phyloP scores from a whole-genome alignment of 371 early-diverging fungal species.

The Rhizopus microsporus region DNA sequence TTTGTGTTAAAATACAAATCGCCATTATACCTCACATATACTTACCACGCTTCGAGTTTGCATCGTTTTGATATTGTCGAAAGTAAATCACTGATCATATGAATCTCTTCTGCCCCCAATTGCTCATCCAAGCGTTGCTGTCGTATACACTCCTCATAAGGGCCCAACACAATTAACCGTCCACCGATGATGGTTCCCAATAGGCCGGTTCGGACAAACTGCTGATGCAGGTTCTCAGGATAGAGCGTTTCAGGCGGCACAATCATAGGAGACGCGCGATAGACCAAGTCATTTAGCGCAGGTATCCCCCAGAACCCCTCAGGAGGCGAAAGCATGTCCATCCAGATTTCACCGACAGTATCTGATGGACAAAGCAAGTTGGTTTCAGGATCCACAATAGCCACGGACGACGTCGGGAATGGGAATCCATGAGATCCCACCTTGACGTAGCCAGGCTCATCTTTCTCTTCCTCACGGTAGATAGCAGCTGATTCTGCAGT shows the following conservation, averaged over 20 bases:
- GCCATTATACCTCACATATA: neutral
- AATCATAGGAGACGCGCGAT: constrained; percentile 65
- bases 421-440: constrained; percentile 64
- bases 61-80: constrained; percentile 54
- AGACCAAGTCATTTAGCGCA: constrained; percentile 70
- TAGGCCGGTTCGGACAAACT: constrained; percentile 79
- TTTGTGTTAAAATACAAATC: neutral
- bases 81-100: constrained; percentile 54
- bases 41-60: constrained; percentile 66
- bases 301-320: constrained; percentile 84
- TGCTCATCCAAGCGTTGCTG: constrained; percentile 53
- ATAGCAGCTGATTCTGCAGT: constrained; percentile 38
- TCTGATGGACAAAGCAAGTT: constrained; percentile 72
- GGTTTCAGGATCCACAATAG: constrained; percentile 84
- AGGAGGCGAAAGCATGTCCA: constrained; percentile 73
- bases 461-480: constrained; percentile 2
- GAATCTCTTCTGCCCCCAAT: constrained; percentile 52
- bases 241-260: constrained; percentile 52
- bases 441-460: constrained; percentile 20
- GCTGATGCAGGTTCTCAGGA: constrained; percentile 52
- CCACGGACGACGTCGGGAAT: constrained; percentile 67
- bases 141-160: constrained; percentile 75
- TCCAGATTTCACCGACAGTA: constrained; percentile 85
- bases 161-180: constrained; percentile 70
- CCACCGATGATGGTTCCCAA: constrained; percentile 77